Base-by-base conservation (phyloP, 495 filamentous ascomycete genomes). In the Massariosphaeria phaeospora region DNA sequence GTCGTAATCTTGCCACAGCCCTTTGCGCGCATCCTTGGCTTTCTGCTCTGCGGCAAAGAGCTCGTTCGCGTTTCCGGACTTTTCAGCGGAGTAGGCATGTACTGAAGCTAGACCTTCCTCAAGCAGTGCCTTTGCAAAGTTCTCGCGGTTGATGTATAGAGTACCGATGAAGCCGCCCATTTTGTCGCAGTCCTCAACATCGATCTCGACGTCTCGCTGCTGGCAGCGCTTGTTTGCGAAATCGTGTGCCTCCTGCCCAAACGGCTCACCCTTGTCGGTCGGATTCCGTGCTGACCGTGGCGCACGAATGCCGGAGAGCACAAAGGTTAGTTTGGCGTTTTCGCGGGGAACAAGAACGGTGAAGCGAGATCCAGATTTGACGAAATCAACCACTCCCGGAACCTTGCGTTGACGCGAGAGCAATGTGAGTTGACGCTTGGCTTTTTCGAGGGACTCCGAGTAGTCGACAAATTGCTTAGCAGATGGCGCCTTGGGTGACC, bases 111-210 rank as follows among this genome's bases (percentile, higher is more conserved):
- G 71, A 41, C 94, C 94, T 71, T 97, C 94, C 70, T 97, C 93
- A 2, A 97, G 79, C 6, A 99, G 82, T 10, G 89, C 67, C 73
- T 95, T 96, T 61, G 93, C 88, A 71, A 99, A 91, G 74, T 88
- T 96, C 72, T 96, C 91, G 34, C 91, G 88, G 76, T 91, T 93
- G 65, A 97, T 77, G 62, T 91, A 96, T 1, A 99, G 79, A 13
- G 86, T 86, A 41, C 94, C 94, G 59, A 99, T 96, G 75, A 99
- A 99, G 48, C 91, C 94, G 61, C 94, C 94, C 27, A 88, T 83
- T 74, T 95, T 95, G 73, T 99, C 94, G 47, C 88, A 86, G 65
- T 89, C 90, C 70, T 95, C 86, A 9, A 99, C 83, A 55, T 97
- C 89, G 53, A 99, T 88, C 72, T 97, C 93, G 35, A 95, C 91